These are phyloP conservation scores for Globisporangium rhizosaccharum DNA, from an alignment of 352 stramenopile genomes.

Conservation along the genomic window DNA sequence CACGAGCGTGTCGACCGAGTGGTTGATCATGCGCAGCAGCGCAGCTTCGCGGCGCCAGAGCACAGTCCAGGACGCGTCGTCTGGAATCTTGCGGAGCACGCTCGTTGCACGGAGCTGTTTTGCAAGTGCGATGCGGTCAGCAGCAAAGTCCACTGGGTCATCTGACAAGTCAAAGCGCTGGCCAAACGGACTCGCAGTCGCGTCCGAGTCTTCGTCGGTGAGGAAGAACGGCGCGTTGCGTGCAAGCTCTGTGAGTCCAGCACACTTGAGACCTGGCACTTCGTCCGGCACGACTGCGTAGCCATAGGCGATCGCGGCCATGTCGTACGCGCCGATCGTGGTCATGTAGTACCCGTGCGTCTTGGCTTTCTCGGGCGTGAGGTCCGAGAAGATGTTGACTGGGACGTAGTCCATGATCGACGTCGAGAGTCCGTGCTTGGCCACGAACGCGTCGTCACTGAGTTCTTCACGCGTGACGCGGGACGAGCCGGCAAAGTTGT, in stretches of 20 bases:
- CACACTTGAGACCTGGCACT: conserved; percentile 37
- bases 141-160: conserved; percentile 49
- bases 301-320: conserved; percentile 80
- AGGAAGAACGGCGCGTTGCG: conserved; percentile 49
- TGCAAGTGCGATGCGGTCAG: conserved; percentile 48
- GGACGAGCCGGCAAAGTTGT: conserved; percentile 80
- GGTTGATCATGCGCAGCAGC: conserved; percentile 37
- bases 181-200: conserved; percentile 38
- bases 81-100: conserved; percentile 30
- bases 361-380: conserved; percentile 25
- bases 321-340: conserved; percentile 70
- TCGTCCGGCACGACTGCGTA: conserved; percentile 53
- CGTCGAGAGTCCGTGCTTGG: conserved; percentile 41
- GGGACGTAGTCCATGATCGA: conserved; percentile 88
- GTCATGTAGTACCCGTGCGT: conserved; percentile 68
- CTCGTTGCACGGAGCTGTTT: conserved; percentile 29
- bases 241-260: conserved; percentile 32
- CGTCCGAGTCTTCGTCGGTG: conserved; percentile 47
- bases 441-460: conserved; percentile 42
- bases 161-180: conserved; percentile 57
- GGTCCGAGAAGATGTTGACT: conserved; percentile 76
- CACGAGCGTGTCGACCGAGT: conserved; percentile 25
- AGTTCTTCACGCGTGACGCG: conserved; percentile 49
- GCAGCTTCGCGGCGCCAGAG: conserved; percentile 46
- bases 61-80: conserved; percentile 46